Evolutionary conservation across 2,329 filamentous ascomycete genomes (phyloP), one percentile per base, ranked within the genome.

Genomic region (Colletotrichum karsti): DNA sequence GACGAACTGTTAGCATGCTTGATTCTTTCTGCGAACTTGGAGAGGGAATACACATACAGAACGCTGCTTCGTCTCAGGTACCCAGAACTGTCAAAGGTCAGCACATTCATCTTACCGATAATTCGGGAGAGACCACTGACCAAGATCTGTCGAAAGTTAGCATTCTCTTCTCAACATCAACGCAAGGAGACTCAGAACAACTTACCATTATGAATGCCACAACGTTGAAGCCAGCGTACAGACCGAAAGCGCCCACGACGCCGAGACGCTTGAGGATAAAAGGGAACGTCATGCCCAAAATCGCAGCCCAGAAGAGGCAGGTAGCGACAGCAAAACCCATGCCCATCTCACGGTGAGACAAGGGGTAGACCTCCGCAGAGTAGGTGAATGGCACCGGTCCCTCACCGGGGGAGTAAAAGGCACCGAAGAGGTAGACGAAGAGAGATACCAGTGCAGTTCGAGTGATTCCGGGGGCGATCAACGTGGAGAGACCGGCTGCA

Each of bases 251-350:
- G 24, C 69, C 69, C 10, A 70, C 30, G 50, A 84, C 80, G 3
- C 79, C 77, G 1, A 86, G 70, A 10, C 75, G 73, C 3, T 76
- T 76, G 12, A 90, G 77, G 78, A 91, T 85, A 51, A 86, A 80
- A 2, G 89, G 89, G 73, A 90, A 90, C 0, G 88, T 91, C 57
- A 92, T 86, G n/a, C 86, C 85, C 50, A 90, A 79, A 0, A 92
- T 85, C 0, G 86, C 83, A 0, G 87, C 88, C 84, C 85, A 88
- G 73, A 85, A 85, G 7, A 91, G 81, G 69, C 89, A 91, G 1
- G 89, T 92, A 2, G 90, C 88, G 8, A 92, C 90, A 7, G 90
- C 87, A 78, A 87, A 92, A 0, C 85, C 86, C 91, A 93, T 93
- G 63, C 91, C 91, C 24, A 92, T 84, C 74, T 93, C 91, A 73